Evolutionary conservation across 345 rosid species (phyloP), one percentile per base, ranked within the genome.

Genomic region (Turnera subulata): DNA sequence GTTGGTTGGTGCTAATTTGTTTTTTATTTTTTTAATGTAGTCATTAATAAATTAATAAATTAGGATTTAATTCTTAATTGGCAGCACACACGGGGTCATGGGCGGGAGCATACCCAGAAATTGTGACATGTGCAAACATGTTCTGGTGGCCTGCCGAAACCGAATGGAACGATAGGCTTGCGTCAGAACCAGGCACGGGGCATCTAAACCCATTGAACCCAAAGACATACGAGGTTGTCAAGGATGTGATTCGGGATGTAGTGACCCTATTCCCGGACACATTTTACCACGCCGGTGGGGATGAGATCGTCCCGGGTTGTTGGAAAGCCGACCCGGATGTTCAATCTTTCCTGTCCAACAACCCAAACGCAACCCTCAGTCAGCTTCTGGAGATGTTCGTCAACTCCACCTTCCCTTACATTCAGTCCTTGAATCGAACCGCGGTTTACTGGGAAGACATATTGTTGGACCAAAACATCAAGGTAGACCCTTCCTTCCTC

Each of bases 401-500:
- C 22, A 78, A 75, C 58, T 61, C 71, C 21, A 84, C 95, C 8
- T 70, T 84, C 35, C 82, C 81, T 70, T 83, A 78, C 64, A 80
- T 91, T 13, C 40, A 73, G n/a, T 88, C 89, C 22, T 76, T 70
- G 17, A 88, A 92, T 65, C 83, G 83, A 2, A 84, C 91, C 9
- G 93, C 20, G n/a, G 78, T 92, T 6, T 92, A 84, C 62, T 91
- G 92, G 92, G 96, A 89, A 73, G 93, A 88, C 65, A 78, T 92
- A 48, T 54, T 88, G 60, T 55, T 86, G 61, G 85, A 79, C 56
- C 50, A 54, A 6, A n/a, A 15, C 19, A 56, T 91, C 40, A 86
- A 84, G 50, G 95, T 71, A 48, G 70, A 69, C 43, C 17, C 82
- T 14, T 74, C 82, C 0, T 11, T 68, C 56, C 83, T 86, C 25